These are phyloP conservation scores for Phytophthora sp. DNA, from an alignment of 352 stramenopile species.

Conservation along the genomic window DNA sequence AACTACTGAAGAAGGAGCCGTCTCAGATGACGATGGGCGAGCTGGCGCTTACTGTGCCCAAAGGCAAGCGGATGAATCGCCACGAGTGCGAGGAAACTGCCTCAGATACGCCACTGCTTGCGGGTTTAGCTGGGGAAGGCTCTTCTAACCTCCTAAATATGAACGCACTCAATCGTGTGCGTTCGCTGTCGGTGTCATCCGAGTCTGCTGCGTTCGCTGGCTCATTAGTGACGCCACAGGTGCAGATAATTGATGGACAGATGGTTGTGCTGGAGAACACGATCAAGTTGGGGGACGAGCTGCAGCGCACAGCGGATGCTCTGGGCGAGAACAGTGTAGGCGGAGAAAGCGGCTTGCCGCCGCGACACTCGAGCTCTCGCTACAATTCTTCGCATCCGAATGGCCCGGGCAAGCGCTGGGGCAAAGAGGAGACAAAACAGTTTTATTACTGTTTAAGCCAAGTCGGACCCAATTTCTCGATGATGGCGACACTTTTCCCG, in stretches of 20 bases:
- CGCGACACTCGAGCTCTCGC: constrained; percentile 42
- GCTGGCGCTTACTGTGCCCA: constrained; percentile 76
- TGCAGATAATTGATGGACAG: constrained; percentile 86
- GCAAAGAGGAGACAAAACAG: constrained; percentile 86
- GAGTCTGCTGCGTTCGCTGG: constrained; percentile 66
- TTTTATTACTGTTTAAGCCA: constrained; percentile 91
- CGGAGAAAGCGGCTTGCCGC: constrained; percentile 37
- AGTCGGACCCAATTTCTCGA: constrained; percentile 85
- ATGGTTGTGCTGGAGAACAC: constrained; percentile 83
- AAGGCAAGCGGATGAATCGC: constrained; percentile 57
- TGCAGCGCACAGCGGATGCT: constrained; percentile 36
- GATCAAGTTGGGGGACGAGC: constrained; percentile 65
- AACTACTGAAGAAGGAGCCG: constrained; percentile 71
- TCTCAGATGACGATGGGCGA: constrained; percentile 89
- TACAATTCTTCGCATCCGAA: constrained; percentile 51
- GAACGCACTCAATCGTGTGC: constrained; percentile 55
- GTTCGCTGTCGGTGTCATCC: constrained; percentile 68
- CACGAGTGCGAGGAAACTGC: constrained; percentile 66
- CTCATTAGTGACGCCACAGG: constrained; percentile 75
- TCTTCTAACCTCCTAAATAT: constrained; percentile 44
- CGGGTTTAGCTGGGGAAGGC: constrained; percentile 12
- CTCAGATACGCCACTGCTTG: constrained; percentile 32
- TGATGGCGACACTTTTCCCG: constrained; percentile 88
- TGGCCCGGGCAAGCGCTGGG: constrained; percentile 68
- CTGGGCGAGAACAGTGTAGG: constrained; percentile 38